phyloP scores from a whole-genome alignment of 208 protist species.

The Acanthamoeba triangularis region DNA sequence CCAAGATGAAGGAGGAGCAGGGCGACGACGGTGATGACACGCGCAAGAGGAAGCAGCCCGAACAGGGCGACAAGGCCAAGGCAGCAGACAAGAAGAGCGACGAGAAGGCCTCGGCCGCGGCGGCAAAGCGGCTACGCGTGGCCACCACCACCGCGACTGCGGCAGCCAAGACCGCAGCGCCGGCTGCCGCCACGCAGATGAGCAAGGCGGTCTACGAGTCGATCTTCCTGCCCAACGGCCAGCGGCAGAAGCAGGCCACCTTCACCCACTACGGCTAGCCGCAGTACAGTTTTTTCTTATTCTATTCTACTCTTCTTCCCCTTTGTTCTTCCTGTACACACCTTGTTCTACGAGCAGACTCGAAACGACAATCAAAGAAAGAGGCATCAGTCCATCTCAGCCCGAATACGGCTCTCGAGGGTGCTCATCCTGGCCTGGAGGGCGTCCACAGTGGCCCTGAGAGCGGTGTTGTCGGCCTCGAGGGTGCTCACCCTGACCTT shows the following conservation, averaged over 20 bases:
- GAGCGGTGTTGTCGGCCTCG: too few species aligned
- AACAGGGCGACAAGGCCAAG: neutral
- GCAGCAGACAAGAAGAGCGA: neutral
- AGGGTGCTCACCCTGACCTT: too few species aligned
- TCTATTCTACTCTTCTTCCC: too few species aligned
- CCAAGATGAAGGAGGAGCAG: neutral
- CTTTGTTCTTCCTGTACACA: too few species aligned
- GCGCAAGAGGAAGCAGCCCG: neutral
- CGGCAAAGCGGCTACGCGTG: neutral
- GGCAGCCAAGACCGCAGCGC: neutral
- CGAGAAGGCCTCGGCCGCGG: neutral
- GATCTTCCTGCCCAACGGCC: neutral
- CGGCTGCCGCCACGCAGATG: neutral
- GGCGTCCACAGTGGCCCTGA: too few species aligned
- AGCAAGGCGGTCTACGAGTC: constrained; percentile 11
- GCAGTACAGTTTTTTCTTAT: too few species aligned
- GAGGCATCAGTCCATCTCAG: too few species aligned
- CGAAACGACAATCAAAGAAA: too few species aligned
- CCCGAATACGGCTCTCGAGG: too few species aligned
- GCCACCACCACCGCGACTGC: neutral
- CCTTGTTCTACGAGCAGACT: neutral
- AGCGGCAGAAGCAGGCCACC: neutral
- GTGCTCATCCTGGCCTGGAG: too few species aligned
- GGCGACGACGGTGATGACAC: neutral
- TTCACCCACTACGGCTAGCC: constrained; percentile 32